phyloP scores from a whole-genome alignment of 768 basidiomycete species.

The Trametes sanguinea region DNA sequence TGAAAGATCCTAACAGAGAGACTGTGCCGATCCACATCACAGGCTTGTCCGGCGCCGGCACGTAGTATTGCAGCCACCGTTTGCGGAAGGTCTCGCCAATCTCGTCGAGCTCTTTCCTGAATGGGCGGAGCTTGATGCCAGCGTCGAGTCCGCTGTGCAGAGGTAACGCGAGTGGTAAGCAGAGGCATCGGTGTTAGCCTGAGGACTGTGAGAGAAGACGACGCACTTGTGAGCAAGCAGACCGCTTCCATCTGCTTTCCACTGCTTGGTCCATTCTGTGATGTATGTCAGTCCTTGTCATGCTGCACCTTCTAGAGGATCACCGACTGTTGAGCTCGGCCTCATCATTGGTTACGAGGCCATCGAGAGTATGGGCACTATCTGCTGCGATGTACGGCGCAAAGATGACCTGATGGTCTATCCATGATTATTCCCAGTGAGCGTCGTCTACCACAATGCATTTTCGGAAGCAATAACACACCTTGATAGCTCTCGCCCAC shows the following conservation, averaged over 20 bases:
- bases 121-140: slow-evolving; percentile 60
- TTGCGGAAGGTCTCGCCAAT: slow-evolving; percentile 49
- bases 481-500: slow-evolving; percentile 46
- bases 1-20: slow-evolving; percentile 39
- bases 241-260: slow-evolving; percentile 43
- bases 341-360: slow-evolving; percentile 16
- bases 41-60: slow-evolving; percentile 55
- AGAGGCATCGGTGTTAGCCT: no score
- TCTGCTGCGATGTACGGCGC: slow-evolving; percentile 18
- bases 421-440: no score
- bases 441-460: background rate
- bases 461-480: background rate
- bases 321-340: slow-evolving; percentile 25
- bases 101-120: slow-evolving; percentile 47
- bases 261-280: slow-evolving; percentile 39
- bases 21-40: slow-evolving; percentile 46
- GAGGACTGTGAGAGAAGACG: no score
- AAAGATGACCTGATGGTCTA: slow-evolving; percentile 24
- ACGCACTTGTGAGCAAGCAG: slow-evolving; percentile 56
- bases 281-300: background rate
- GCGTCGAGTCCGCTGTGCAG: slow-evolving; percentile 50
- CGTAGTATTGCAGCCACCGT: slow-evolving; percentile 54
- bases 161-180: background rate
- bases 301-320: background rate
- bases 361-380: slow-evolving; percentile 26